A percentile compares a stretch with the other conserved stretches of the same genome.
These are phyloP conservation scores for Rosa hybrid DNA, from an alignment of 331 rosid species.

Conservation along the genomic window DNA sequence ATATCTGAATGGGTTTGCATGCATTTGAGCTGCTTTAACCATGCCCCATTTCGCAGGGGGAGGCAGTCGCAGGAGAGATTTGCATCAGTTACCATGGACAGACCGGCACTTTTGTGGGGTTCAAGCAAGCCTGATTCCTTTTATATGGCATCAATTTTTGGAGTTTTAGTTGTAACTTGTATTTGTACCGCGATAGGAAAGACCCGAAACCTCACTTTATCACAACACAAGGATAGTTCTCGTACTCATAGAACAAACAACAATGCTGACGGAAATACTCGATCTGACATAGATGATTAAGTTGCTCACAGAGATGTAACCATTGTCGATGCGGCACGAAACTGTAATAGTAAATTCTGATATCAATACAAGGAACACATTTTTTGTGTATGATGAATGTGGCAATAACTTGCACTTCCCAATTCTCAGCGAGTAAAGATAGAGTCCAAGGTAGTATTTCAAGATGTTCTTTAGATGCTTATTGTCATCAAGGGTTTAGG, in stretches of 20 bases:
- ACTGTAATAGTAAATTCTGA: neutral
- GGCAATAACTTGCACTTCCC: neutral
- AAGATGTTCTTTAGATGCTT: no score
- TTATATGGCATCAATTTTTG: conserved; percentile 28
- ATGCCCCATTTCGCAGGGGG: conserved; percentile 41
- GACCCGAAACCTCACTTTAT: conserved; percentile 22
- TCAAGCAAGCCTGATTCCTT: conserved; percentile 36
- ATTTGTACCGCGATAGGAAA: conserved; percentile 40
- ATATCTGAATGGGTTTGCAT: neutral
- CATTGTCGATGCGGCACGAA: neutral
- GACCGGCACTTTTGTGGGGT: conserved; percentile 36
- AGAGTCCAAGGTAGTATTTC: no score
- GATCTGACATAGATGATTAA: neutral
- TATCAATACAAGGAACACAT: neutral
- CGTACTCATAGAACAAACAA: conserved; percentile 25
- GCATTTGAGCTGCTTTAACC: conserved; percentile 4
- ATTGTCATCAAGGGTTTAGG: no score
- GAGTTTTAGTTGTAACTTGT: conserved; percentile 40
- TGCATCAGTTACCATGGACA: conserved; percentile 54
- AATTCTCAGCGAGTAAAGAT: no score
- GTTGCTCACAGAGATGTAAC: neutral
- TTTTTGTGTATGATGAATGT: neutral
- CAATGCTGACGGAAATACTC: neutral
- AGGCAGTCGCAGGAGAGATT: conserved; percentile 55
- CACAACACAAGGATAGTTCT: conserved; percentile 27